Percentiles rank a stretch among this genome's conserved stretches.
Evolutionary conservation across 768 basidiomycete genomes (phyloP).

Genomic region (Neoboletus subvelutipes): DNA sequence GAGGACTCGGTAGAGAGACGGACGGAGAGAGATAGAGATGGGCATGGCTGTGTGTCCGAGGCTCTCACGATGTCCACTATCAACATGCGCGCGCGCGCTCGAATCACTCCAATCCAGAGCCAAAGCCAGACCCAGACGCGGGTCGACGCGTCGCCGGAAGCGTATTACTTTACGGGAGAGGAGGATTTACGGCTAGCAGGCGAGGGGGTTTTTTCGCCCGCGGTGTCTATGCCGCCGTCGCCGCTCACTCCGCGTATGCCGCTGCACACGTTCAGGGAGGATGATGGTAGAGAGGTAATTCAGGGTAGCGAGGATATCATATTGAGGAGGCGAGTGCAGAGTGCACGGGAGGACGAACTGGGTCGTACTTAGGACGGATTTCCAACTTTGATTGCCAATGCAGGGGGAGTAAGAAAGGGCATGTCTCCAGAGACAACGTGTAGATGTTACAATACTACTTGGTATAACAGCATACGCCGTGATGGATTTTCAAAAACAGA

Average conservation of each 20-base stretch:
- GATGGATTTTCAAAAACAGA: constrained; percentile 8
- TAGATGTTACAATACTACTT: constrained; percentile 11
- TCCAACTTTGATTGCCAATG: neutral
- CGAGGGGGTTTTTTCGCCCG: constrained; percentile 73
- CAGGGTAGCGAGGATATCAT: constrained; percentile 10
- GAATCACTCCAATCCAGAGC: neutral
- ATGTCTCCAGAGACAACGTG: too few species aligned
- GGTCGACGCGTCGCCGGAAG: constrained; percentile 31
- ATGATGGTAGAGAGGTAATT: constrained; percentile 9
- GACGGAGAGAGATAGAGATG: neutral
- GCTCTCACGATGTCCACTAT: neutral
- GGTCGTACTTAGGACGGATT: constrained; percentile 6
- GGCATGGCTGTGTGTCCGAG: neutral
- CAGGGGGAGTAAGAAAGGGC: neutral
- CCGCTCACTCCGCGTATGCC: constrained; percentile 49
- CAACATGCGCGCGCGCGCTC: neutral
- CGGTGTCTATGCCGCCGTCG: constrained; percentile 63
- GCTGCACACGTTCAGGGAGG: constrained; percentile 14
- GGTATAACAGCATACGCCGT: constrained; percentile 16
- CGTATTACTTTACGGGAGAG: constrained; percentile 55
- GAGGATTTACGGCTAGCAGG: constrained; percentile 58
- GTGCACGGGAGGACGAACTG: neutral
- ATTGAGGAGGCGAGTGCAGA: constrained; percentile 24
- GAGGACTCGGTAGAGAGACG: neutral
- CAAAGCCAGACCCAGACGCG: neutral